Base-by-base conservation (phyloP, 192 early-diverging fungal species). In the Backusella parvicylindrica region DNA sequence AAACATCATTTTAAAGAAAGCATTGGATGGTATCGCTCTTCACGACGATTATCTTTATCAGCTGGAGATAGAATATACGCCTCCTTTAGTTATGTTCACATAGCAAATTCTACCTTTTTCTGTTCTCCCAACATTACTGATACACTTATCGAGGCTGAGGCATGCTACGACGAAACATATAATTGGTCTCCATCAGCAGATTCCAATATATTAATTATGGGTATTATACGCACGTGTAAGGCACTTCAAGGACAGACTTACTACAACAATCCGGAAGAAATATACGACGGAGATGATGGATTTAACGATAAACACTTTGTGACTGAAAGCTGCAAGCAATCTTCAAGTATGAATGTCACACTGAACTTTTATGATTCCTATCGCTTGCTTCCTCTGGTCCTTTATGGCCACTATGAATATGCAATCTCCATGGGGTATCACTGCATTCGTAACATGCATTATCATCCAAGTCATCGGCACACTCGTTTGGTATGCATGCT, bases 261-360 rank as follows among this genome's bases (percentile, higher is more conserved):
- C 40, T 64, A 50, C 6, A 1, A 50, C 1, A 60, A 76, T 35
- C 15, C 77, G 2, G 28, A 56, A 9, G 33, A 64, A 18, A 68
- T 80, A 28, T 80, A 76, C 64, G 71, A 80, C 18, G 77, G 72
- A 23, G 75, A 80, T n/a, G 79, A 80, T 76, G 75, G 69, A 38
- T 80, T 80, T 47, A 72, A 76, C 41, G 79, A 80, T 31, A 66
- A 31, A 12, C 75, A 72, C 21, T 80, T 80, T 72, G 32, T 80
- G 3, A 28, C 23, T 3, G 79, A 80, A 38, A 76, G 68, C 13
- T 70, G 63, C 26, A 67, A 64, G 60, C 71, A 72, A 12, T 73
- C 65, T n/a, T 26, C 66, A 1, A 80, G 76, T 50, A 47, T 75
- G 3, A 40, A 64, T 64, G 75, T 80, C 3, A 71, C 75, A 1